Base-by-base conservation (phyloP, 2,329 filamentous ascomycete genomes). In the Pseudogymnoascus sp. region DNA sequence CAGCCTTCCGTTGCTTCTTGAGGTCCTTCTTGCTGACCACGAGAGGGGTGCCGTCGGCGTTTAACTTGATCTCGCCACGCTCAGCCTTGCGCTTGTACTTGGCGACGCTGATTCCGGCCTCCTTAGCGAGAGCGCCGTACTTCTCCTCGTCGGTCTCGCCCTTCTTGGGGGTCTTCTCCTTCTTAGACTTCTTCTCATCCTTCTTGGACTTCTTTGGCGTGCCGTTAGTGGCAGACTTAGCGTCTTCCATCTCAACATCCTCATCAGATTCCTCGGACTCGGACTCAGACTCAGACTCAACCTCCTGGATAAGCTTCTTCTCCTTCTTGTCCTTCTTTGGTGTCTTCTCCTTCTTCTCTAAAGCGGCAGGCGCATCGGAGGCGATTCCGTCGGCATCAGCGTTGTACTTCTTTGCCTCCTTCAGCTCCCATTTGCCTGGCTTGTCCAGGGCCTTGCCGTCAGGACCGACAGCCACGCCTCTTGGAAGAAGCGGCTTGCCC, bases 361-460 rank as follows among this genome's bases (percentile, higher is more conserved):
- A 70, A 12, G 78, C 79, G 37, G 85, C 80, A 12, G 82, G 79
- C 66, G 87, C 86, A 67, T 89, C 82, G 55, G 82, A 83, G 62
- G 79, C 79, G 57, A 96, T 77, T 64, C 91, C 92, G 74, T 99
- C 94, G 59, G 90, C 94, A 71, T 97, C 92, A 56, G 84, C 81
- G 74, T 97, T 97, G 81, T 99, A 99, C 75, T 92, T 94, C 71
- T 90, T 83, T 9, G 89, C 88, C 74, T 96, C 90, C 77, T 95
- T 95, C 70, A 99, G 80, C 64, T 92, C 89, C 81, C 90, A 95
- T 75, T 95, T 95, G 68, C 85, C 84, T 61, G 85, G 82, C 28
- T 80, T 76, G 39, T 77, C 75, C 37, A 76, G 75, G 34, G 80
- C 73, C 65, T 85, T 82, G 62, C 88, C 88, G 67, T 88, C 87